phyloP scores from a whole-genome alignment of 371 early-diverging fungal species.

The Mortierella polycephala region DNA sequence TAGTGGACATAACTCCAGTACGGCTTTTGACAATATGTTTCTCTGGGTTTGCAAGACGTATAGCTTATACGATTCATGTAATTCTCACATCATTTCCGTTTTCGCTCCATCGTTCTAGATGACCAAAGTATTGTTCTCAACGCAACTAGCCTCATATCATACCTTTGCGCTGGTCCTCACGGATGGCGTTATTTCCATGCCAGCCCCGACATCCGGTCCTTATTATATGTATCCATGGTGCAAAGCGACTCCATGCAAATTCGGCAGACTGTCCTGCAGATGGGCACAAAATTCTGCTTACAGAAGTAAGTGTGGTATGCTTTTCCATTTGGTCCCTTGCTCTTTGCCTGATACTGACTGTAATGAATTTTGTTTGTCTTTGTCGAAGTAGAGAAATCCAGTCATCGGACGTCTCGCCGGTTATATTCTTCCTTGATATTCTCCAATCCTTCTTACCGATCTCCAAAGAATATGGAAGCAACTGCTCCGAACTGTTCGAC shows the following conservation, averaged over 20 bases:
- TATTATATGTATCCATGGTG: slow-evolving; percentile 53
- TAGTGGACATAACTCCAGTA: slow-evolving; percentile 27
- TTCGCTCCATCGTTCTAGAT: slow-evolving; percentile 15
- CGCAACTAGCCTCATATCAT: slow-evolving; percentile 47
- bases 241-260: slow-evolving; percentile 56
- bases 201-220: slow-evolving; percentile 41
- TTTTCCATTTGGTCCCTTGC: neutral
- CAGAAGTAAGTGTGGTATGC: slow-evolving; percentile 10
- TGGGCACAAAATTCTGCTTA: slow-evolving; percentile 49
- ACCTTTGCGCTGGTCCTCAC: slow-evolving; percentile 39
- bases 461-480: slow-evolving; percentile 51
- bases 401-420: slow-evolving; percentile 26
- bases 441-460: slow-evolving; percentile 56
- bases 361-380: too few species aligned
- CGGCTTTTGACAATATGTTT: neutral
- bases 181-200: slow-evolving; percentile 50
- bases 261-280: slow-evolving; percentile 49
- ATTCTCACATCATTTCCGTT: neutral
- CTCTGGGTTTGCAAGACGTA: neutral
- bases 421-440: slow-evolving; percentile 49
- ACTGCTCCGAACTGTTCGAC: slow-evolving; percentile 56
- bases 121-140: slow-evolving; percentile 52
- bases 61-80: too few species aligned
- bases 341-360: neutral
- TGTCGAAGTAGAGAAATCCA: slow-evolving; percentile 3